A percentile compares a stretch with the other conserved stretches of the same genome.
phyloP scores from a whole-genome alignment of 2,329 filamentous ascomycete species.

The Aspergillus fructus region DNA sequence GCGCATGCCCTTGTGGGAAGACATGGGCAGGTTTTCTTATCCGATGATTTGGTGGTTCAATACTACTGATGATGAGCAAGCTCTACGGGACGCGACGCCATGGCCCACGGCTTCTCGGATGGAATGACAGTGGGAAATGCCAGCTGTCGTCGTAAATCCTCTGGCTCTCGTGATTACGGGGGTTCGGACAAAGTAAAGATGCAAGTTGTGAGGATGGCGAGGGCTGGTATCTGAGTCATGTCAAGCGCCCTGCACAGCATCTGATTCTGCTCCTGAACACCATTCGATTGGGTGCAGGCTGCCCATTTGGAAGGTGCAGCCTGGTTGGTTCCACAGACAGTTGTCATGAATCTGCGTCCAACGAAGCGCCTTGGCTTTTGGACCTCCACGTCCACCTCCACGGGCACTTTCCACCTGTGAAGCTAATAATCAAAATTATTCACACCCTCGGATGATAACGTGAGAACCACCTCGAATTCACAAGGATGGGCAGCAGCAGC shows the following conservation, averaged over 20 bases:
- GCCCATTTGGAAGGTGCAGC: constrained; percentile 11
- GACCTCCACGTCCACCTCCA: background rate
- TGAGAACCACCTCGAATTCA: background rate
- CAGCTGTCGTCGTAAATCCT: background rate
- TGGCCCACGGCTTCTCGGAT: too few species aligned
- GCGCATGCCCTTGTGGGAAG: background rate
- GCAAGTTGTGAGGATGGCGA: background rate
- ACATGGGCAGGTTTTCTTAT: background rate
- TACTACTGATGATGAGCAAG: background rate
- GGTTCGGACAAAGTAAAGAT: background rate
- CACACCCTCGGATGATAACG: background rate
- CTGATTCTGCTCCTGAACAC: background rate
- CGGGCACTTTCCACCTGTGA: background rate
- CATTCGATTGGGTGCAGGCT: constrained; percentile 4
- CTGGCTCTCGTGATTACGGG: background rate
- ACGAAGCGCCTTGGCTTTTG: background rate
- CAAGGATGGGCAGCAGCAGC: background rate
- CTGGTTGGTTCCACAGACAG: constrained; percentile 19
- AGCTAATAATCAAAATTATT: background rate
- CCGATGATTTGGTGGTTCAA: background rate
- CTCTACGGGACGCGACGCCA: background rate
- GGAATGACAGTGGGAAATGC: too few species aligned
- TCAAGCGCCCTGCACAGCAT: constrained; percentile 7
- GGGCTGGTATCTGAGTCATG: constrained; percentile 5
- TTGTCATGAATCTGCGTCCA: constrained; percentile 11